Base-by-base conservation (phyloP, 192 early-diverging fungal genomes). In the Diversispora epigaea region DNA sequence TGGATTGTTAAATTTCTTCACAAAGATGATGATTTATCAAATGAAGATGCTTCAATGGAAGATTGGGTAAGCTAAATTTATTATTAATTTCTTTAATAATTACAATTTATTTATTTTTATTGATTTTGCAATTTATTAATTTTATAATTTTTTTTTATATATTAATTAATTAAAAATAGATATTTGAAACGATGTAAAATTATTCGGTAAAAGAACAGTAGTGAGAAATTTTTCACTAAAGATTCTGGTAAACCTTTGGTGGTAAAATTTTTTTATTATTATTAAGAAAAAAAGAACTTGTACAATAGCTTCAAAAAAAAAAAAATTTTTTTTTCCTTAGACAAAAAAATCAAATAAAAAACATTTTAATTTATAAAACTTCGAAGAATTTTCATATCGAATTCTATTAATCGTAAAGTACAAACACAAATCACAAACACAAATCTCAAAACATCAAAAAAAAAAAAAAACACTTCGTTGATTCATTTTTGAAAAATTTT, bases 1-100 rank as follows among this genome's bases (percentile, higher is more conserved):
- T 66, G 64, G 64, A 66, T 66, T 43, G 32, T 66, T 12, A 66
- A 66, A 47, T 66, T 19, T 66, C 41, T 66, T 47, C 3, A 40
- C 19, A n/a, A 66, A 19, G 41, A 66, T 44, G 22, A 32, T 14
- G 7, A n/a, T 4, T 6, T 32, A 3, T 8, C 10, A 3, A 22
- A 10, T 7, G 61, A 63, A 3, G 61, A 63, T 15, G 41, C n/a
- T 32, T 15, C 21, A 25, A 54, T 54, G 50, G 50, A 54, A 17
- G 50, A 54, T 17, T 54, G 50, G 50, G 50, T 54, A 54, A 17
- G 12, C n/a, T 17, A 14, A 0, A 7, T 17, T 54, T 17, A 17
- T 17, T 54, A 10, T 10, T 5, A 50, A 8, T 4, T 50, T 50
- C n/a, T n/a, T n/a, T n/a, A n/a, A n/a, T n/a, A n/a, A n/a, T n/a